Evolutionary conservation across 2,329 filamentous ascomycete species (phyloP).

Genomic region (Cladophialophora bantiana): DNA sequence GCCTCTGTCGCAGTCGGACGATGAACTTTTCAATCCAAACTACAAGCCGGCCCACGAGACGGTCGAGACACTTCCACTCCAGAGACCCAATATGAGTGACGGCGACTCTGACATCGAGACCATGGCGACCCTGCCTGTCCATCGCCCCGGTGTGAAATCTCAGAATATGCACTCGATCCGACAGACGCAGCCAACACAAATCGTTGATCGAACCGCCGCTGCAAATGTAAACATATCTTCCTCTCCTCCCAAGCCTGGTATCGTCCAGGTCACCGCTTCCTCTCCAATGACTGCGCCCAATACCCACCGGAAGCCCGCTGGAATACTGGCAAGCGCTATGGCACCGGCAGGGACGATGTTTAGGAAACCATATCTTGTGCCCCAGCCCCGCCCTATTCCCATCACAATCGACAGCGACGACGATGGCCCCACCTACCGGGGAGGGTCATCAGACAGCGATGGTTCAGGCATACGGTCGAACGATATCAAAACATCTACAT

Average conservation of each 20-base stretch:
- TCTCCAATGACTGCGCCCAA: slow-evolving; percentile 69
- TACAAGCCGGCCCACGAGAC: slow-evolving; percentile 33
- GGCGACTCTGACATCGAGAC: slow-evolving; percentile 52
- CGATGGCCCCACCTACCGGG: slow-evolving; percentile 64
- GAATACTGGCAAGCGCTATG: slow-evolving; percentile 67
- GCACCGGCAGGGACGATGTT: slow-evolving; percentile 79
- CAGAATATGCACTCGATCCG: slow-evolving; percentile 54
- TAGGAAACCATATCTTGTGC: slow-evolving; percentile 57
- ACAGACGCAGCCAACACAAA: slow-evolving; percentile 69
- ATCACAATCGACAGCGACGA: slow-evolving; percentile 62
- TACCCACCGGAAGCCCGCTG: slow-evolving; percentile 45
- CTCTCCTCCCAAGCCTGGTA: slow-evolving; percentile 46
- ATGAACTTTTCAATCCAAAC: slow-evolving; percentile 35
- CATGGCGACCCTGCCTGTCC: slow-evolving; percentile 57
- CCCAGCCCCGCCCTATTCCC: slow-evolving; percentile 50
- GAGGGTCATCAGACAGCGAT: slow-evolving; percentile 70
- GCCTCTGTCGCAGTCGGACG: slow-evolving; percentile 34
- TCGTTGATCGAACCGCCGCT: slow-evolving; percentile 54
- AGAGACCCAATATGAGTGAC: slow-evolving; percentile 18
- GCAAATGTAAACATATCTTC: slow-evolving; percentile 26
- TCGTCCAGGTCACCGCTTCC: slow-evolving; percentile 86
- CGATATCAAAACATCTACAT: slow-evolving; percentile 65
- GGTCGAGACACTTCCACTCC: slow-evolving; percentile 37
- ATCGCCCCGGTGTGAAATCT: slow-evolving; percentile 40
- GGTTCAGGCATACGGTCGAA: slow-evolving; percentile 56